Base-by-base conservation (phyloP, 768 basidiomycete genomes). In the Fistulinella prunicolor region DNA sequence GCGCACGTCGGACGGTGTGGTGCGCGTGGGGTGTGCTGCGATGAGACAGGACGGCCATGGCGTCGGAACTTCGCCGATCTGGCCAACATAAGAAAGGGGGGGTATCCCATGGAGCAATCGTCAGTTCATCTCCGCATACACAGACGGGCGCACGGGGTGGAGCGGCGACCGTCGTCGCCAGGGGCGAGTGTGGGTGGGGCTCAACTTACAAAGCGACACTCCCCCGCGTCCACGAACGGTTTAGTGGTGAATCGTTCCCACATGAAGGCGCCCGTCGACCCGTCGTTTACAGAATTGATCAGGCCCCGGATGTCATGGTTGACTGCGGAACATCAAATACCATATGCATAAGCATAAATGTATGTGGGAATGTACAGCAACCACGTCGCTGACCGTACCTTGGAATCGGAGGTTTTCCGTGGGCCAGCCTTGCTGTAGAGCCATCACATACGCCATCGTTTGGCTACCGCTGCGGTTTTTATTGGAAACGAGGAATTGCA, bases 11-110 rank as follows among this genome's bases (percentile, higher is more conserved):
- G 64, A 58, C 0, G 77, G 50, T 4, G 79, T 65, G 23, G 85
- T 81, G 14, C 86, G 78, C 12, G 74, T 73, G 0, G 86, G 85
- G 54, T 91, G 86, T 8, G 91, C 91, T 21, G 90, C 94, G 60
- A 98, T 89, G 49, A 90, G 71, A 95, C 95, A 99, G 0, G 92
- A 94, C 13, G 94, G 90, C 95, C 95, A 99, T 0, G 95, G 95
- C 0, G 94, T 97, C 30, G 85, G 84, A 6, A 91, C 84, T 9
- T 86, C 83, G 13, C 88, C 86, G 53, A 92, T 90, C 88, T 91
- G n/a, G n/a, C n/a, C n/a, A n/a, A n/a, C n/a, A n/a, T n/a, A n/a
- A n/a, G n/a, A n/a, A n/a, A n/a, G n/a, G n/a, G n/a, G n/a, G n/a
- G n/a, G n/a, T n/a, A n/a, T n/a, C n/a, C n/a, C n/a, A n/a, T n/a